Conservation (phyloP, 768 basidiomycete genomes). For the Jaapia argillacea region DNA sequence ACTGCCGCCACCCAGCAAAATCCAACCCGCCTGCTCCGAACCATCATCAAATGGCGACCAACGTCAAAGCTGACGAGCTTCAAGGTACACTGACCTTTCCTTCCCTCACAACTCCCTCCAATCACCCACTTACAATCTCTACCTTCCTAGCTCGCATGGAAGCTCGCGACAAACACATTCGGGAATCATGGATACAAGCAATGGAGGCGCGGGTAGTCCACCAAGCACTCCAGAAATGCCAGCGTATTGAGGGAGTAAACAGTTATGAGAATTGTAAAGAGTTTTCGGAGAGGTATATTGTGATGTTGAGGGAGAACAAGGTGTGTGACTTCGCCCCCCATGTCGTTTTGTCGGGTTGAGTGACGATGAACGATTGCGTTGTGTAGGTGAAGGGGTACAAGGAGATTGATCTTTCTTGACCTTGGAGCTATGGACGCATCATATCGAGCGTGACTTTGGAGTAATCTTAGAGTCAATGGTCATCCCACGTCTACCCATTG, state of each 20-base stretch:
- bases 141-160: constrained; percentile 42
- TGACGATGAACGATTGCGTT: constrained; percentile 2
- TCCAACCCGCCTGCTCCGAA: no score
- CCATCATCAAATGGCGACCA: no score
- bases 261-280: constrained; percentile 84
- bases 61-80: no score
- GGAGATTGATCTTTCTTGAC: constrained; percentile 62
- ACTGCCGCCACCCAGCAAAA: no score
- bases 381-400: constrained; percentile 82
- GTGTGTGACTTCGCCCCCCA: no score
- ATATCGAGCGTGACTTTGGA: no score
- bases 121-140: no score
- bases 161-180: constrained; percentile 65
- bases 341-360: not conserved
- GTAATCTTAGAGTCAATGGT: no score
- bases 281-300: constrained; percentile 71
- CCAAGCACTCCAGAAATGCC: constrained; percentile 85
- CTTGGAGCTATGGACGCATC: no score
- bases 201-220: constrained; percentile 90
- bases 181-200: constrained; percentile 89
- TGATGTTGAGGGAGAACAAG: constrained; percentile 71
- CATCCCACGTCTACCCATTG: no score
- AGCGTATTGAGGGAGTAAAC: constrained; percentile 85
- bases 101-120: no score
- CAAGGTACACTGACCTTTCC: no score